Evolutionary conservation across 306 rosid species (phyloP).

Genomic region (Trifolium repens): DNA sequence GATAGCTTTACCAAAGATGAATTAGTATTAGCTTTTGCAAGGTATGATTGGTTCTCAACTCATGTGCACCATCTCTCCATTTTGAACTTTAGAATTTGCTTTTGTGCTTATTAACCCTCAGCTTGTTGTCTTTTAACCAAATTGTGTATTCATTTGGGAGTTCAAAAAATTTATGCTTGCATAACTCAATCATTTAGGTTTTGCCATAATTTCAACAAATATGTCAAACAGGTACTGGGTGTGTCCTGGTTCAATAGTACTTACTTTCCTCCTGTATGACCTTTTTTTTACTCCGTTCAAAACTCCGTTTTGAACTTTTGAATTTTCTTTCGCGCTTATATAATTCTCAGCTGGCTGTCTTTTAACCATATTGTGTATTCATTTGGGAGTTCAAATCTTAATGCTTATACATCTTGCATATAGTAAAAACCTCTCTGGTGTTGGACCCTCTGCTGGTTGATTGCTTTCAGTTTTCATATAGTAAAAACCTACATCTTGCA

Average conservation of each 20-base stretch:
- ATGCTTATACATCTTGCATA: constrained; percentile 16
- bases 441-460: constrained; percentile 15
- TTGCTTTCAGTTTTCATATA: constrained; percentile 31
- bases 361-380: constrained; percentile 3
- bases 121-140: constrained; percentile 4
- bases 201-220: constrained; percentile 1
- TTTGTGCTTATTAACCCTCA: background rate
- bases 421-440: too few relatives aligned
- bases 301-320: background rate
- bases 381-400: constrained; percentile 20
- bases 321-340: background rate
- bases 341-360: constrained; percentile 1
- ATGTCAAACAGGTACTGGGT: constrained; percentile 16
- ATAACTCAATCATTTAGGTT: background rate
- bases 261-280: background rate
- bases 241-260: background rate
- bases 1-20: constrained; percentile 65
- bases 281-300: background rate
- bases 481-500: constrained; percentile 29
- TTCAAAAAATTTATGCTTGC: constrained; percentile 25
- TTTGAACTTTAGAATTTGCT: background rate
- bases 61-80: constrained; percentile 1
- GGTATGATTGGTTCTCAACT: constrained; percentile 45
- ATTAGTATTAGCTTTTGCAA: constrained; percentile 58
- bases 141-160: constrained; percentile 1